Percentiles rank a stretch among this genome's conserved stretches.
Evolutionary conservation across 106 monocot genomes (phyloP).

Genomic region (Triglochin maritima): DNA sequence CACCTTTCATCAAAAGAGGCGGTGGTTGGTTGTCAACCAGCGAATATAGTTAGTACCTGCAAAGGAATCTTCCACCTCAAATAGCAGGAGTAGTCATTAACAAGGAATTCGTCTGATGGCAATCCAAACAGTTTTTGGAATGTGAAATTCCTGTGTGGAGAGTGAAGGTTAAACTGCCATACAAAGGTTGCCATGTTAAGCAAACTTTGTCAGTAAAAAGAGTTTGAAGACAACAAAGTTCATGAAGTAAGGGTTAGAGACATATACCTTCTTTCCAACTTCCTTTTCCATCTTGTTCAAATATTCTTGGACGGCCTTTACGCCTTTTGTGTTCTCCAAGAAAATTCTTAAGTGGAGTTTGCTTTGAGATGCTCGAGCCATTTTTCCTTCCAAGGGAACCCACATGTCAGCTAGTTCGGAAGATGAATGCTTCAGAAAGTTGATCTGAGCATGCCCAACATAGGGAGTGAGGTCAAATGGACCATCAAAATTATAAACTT

Average conservation of each 20-base stretch:
- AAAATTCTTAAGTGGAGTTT: slow-evolving; percentile 53
- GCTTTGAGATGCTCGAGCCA: slow-evolving; percentile 32
- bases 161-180: slow-evolving; percentile 34
- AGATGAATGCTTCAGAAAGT: slow-evolving; percentile 38
- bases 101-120: slow-evolving; percentile 59
- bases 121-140: slow-evolving; percentile 59
- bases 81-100: slow-evolving; percentile 48
- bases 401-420: slow-evolving; percentile 58
- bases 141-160: slow-evolving; percentile 46
- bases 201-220: background rate
- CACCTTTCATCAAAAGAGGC: no score
- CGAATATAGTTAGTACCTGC: slow-evolving; percentile 22
- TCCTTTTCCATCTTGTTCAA: slow-evolving; percentile 63
- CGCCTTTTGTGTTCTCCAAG: slow-evolving; percentile 47
- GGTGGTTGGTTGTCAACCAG: no score
- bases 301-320: slow-evolving; percentile 35
- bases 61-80: slow-evolving; percentile 52
- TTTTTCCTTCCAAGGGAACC: slow-evolving; percentile 47
- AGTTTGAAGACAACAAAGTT: no score
- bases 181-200: background rate
- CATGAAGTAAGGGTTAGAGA: no score
- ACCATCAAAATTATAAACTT: slow-evolving; percentile 55
- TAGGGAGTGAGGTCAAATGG: slow-evolving; percentile 37
- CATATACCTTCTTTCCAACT: slow-evolving; percentile 64
- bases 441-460: slow-evolving; percentile 58